Conservation (phyloP, 208 protist species). For the Leishmania turanica region DNA sequence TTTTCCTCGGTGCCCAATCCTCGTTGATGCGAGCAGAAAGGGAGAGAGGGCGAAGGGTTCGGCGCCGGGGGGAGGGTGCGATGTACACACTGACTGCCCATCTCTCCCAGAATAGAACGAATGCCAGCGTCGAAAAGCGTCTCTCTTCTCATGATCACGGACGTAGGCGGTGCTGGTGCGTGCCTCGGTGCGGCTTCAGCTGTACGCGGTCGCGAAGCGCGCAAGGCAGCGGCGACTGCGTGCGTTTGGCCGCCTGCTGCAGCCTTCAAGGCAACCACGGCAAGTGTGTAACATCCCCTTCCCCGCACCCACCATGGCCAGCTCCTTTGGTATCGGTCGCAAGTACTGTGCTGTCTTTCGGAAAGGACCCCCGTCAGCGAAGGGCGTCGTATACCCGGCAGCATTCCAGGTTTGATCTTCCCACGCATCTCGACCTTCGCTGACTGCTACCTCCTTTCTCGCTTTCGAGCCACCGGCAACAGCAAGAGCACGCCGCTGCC, state of each 20-base stretch:
- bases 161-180: neutral
- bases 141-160: neutral
- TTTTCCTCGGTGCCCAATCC: neutral
- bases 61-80: neutral
- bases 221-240: neutral
- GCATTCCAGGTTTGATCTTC: neutral
- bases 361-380: neutral
- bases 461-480: neutral
- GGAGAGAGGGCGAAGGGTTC: conserved; percentile 2
- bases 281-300: neutral
- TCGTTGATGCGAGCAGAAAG: neutral
- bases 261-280: neutral
- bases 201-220: neutral
- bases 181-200: neutral
- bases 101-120: neutral
- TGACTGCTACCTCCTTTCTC: neutral
- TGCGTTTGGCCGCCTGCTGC: neutral
- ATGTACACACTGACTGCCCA: neutral
- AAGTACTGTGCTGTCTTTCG: neutral
- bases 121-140: neutral
- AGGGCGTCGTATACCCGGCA: too few relatives aligned
- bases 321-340: too few relatives aligned
- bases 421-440: neutral
- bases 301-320: too few relatives aligned
- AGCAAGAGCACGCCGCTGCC: neutral